Percentiles rank a stretch among this genome's conserved stretches.
phyloP scores from a whole-genome alignment of 441 rosid species.

The Macaranga tanarius region DNA sequence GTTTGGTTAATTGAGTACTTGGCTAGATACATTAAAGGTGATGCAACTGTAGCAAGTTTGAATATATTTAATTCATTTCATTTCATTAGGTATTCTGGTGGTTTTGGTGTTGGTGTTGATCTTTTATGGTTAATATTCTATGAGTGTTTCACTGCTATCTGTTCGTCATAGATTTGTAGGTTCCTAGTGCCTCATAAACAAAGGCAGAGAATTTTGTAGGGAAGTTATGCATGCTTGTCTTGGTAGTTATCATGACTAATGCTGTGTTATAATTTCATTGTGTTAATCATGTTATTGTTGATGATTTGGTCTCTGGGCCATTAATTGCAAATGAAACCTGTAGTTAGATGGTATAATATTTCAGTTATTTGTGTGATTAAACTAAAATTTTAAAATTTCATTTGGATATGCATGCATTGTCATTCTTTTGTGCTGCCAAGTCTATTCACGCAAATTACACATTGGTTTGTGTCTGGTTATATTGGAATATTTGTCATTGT shows the following conservation, averaged over 20 bases:
- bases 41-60: not conserved
- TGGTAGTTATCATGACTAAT: not conserved
- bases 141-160: slow-evolving; percentile 6
- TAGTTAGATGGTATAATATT: not conserved
- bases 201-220: not conserved
- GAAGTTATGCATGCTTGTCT: not conserved
- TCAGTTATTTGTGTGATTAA: not conserved
- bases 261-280: not conserved
- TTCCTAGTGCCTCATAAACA: not conserved
- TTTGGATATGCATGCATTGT: not conserved
- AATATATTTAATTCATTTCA: not conserved
- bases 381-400: not conserved
- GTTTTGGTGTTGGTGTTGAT: not conserved
- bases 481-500: not conserved
- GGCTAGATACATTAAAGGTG: not conserved
- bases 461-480: not conserved
- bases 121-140: not conserved
- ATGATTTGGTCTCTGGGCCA: not conserved
- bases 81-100: slow-evolving; percentile 10
- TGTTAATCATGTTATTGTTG: not conserved
- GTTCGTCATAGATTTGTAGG: slow-evolving; percentile 1
- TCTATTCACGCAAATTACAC: not conserved
- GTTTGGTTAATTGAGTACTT: slow-evolving; percentile 4
- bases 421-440: not conserved
- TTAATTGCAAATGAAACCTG: not conserved